These are phyloP conservation scores for Trametes polyzona DNA, from an alignment of 1,284 basidiomycete species.

Conservation along the genomic window DNA sequence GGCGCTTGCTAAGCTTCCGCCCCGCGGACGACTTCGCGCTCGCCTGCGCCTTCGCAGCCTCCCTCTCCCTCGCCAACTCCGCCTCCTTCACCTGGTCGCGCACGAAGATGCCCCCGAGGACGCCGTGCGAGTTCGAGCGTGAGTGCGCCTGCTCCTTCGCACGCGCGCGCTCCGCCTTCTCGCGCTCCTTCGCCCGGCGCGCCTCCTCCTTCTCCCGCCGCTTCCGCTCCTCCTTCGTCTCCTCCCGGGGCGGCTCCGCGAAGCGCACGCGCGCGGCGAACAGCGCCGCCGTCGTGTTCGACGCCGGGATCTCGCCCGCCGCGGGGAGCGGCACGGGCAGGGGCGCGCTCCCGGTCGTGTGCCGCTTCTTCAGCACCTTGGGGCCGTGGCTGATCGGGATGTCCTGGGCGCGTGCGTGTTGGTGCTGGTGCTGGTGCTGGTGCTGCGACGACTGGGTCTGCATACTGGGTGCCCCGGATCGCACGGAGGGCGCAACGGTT, in stretches of 20 bases:
- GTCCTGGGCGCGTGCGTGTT: conserved; percentile 21
- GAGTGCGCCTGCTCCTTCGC: conserved; percentile 20
- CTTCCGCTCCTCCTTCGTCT: conserved; percentile 28
- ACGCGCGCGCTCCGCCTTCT: conserved; percentile 16
- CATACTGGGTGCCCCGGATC: background rate
- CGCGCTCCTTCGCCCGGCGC: conserved; percentile 21
- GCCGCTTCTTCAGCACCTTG: conserved; percentile 28
- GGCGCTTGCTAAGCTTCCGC: conserved; percentile 40
- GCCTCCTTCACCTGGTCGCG: conserved; percentile 23
- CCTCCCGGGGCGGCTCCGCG: conserved; percentile 22
- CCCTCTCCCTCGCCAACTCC: conserved; percentile 26
- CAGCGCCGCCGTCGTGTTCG: conserved; percentile 30
- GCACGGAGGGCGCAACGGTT: background rate
- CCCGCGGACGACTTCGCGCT: conserved; percentile 11
- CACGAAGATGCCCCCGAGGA: conserved; percentile 10
- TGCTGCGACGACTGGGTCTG: background rate
- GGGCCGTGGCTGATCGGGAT: conserved; percentile 29
- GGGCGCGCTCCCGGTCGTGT: conserved; percentile 11
- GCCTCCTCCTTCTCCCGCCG: conserved; percentile 24
- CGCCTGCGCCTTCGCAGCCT: conserved; percentile 13
- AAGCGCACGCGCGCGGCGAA: conserved; percentile 29
- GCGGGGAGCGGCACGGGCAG: background rate
- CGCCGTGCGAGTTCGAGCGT: background rate
- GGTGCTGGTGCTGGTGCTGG: conserved; percentile 11
- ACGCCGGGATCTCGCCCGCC: conserved; percentile 15